A percentile compares a stretch with the other conserved stretches of the same genome.
These are phyloP conservation scores for Telopea speciosissima DNA, from an alignment of 177 flowering plant genomes.

Conservation along the genomic window DNA sequence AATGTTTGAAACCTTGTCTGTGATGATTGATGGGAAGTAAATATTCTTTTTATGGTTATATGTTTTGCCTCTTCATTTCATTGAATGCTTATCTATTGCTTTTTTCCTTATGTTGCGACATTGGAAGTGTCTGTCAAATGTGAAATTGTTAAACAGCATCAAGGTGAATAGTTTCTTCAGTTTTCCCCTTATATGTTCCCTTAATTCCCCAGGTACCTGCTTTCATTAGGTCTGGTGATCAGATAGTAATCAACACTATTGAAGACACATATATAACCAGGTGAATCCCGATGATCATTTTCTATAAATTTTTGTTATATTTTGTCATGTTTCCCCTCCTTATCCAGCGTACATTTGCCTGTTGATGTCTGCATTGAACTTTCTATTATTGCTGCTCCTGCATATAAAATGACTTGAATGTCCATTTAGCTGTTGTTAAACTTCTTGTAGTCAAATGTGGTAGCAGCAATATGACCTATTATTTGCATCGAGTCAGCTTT, in stretches of 20 bases:
- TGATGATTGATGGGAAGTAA: too few species aligned
- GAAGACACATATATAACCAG: slow-evolving; percentile 48
- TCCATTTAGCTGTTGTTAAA: background rate
- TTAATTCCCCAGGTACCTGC: slow-evolving; percentile 20
- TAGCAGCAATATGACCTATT: background rate
- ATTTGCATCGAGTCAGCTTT: background rate
- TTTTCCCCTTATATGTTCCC: background rate
- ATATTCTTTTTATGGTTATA: too few species aligned
- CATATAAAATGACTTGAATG: background rate
- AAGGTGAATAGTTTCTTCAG: background rate
- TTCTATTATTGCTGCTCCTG: background rate
- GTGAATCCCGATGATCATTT: slow-evolving; percentile 19
- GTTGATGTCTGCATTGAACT: too few species aligned
- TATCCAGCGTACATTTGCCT: too few species aligned
- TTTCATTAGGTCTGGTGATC: slow-evolving; percentile 35
- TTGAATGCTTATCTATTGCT: background rate
- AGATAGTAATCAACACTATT: slow-evolving; percentile 36
- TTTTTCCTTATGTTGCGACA: background rate
- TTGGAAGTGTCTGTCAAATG: background rate
- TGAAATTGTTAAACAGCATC: background rate
- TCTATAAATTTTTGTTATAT: background rate
- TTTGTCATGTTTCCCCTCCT: too few species aligned
- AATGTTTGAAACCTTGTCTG: too few species aligned
- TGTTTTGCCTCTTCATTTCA: too few species aligned
- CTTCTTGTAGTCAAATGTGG: background rate